Percentiles rank a stretch among this genome's conserved stretches.
Evolutionary conservation across 2,329 filamentous ascomycete genomes (phyloP).

Genomic region (Diaporthe helianthi): DNA sequence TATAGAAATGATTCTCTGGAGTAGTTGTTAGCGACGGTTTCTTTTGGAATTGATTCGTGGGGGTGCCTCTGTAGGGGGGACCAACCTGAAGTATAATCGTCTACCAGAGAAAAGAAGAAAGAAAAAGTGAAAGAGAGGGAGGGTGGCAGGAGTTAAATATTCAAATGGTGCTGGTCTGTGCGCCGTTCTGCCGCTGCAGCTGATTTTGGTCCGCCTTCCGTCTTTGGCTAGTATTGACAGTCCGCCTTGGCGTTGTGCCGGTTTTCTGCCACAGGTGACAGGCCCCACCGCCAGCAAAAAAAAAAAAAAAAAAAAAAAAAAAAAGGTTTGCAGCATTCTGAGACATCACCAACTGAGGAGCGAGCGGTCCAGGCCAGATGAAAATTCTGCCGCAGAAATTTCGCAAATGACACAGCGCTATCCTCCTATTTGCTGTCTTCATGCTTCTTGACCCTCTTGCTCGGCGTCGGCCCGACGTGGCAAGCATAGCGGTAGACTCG

Average conservation of each 20-base stretch:
- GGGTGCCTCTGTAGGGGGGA: too few relatives aligned
- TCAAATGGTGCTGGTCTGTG: not conserved
- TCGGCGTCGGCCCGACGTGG: not conserved
- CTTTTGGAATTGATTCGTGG: too few relatives aligned
- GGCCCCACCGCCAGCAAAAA: not conserved
- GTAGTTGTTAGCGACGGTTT: too few relatives aligned
- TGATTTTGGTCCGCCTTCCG: conserved; percentile 1
- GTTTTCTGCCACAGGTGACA: not conserved
- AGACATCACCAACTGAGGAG: not conserved
- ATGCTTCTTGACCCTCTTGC: not conserved
- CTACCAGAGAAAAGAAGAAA: conserved; percentile 61
- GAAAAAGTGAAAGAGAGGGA: conserved; percentile 38
- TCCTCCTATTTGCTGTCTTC: not conserved
- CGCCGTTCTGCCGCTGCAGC: not conserved
- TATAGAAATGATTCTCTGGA: conserved; percentile 88
- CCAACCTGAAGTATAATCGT: conserved; percentile 68
- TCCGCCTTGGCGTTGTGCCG: not conserved
- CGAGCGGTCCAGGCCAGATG: not conserved
- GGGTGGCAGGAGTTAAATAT: conserved; percentile 50
- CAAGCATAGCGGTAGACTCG: not conserved
- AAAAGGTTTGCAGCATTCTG: not conserved
- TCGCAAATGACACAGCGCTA: not conserved
- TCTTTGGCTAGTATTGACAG: too few relatives aligned
- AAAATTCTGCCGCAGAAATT: conserved; percentile 8
- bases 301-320: not conserved